Percentiles rank a stretch among this genome's conserved stretches.
These are phyloP conservation scores for Emergomyces orientalis DNA, from an alignment of 2,329 filamentous ascomycete species.

Conservation along the genomic window DNA sequence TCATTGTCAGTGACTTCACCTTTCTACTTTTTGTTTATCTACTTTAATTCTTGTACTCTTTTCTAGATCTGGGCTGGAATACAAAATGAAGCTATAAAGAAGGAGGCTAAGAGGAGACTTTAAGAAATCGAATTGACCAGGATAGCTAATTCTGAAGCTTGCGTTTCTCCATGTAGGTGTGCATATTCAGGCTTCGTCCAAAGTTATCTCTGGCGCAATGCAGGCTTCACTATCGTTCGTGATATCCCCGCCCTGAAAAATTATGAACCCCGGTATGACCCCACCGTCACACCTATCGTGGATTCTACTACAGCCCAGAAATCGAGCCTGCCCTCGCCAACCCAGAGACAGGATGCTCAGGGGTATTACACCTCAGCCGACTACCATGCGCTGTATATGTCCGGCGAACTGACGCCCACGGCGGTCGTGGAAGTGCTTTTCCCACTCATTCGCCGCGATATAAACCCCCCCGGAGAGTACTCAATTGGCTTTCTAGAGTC, in stretches of 20 bases:
- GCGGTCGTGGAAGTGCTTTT: slow-evolving; percentile 63
- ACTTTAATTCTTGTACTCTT: background rate
- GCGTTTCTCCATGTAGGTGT: slow-evolving; percentile 35
- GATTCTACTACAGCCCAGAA: slow-evolving; percentile 14
- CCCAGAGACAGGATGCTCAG: slow-evolving; percentile 28
- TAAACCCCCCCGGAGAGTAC: slow-evolving; percentile 49
- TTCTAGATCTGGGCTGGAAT: background rate
- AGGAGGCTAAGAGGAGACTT: background rate
- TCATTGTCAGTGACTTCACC: slow-evolving; percentile 44
- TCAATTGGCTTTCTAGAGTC: slow-evolving; percentile 64
- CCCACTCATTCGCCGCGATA: slow-evolving; percentile 56
- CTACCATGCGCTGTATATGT: slow-evolving; percentile 66
- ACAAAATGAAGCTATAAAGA: background rate
- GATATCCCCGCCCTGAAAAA: slow-evolving; percentile 46
- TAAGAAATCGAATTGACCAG: too few relatives aligned
- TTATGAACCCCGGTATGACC: slow-evolving; percentile 47
- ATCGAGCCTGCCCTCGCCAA: slow-evolving; percentile 21
- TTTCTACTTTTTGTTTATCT: background rate
- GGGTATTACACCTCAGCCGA: slow-evolving; percentile 61
- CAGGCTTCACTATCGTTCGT: slow-evolving; percentile 53
- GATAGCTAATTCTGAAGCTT: slow-evolving; percentile 7
- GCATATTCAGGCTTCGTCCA: slow-evolving; percentile 53
- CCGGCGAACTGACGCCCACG: slow-evolving; percentile 60
- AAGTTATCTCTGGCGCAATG: slow-evolving; percentile 60
- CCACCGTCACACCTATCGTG: slow-evolving; percentile 45